Evolutionary conservation across 106 monocot genomes (phyloP).

Genomic region (Dioscorea alata): DNA sequence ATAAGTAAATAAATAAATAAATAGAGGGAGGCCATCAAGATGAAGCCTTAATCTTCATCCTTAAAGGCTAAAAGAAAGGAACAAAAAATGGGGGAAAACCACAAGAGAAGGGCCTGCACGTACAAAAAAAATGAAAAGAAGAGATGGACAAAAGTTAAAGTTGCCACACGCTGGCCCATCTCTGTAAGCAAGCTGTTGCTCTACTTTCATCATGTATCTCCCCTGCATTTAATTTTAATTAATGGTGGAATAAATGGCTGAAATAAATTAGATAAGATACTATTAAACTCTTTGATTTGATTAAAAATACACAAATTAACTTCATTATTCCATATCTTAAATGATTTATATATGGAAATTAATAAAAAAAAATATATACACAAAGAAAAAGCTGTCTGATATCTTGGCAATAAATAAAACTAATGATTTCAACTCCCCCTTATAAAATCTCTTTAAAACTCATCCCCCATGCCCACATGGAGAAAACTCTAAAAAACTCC

Average conservation of each 20-base stretch:
- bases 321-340: background rate
- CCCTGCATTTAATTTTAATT: background rate
- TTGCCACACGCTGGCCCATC: background rate
- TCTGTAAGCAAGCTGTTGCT: background rate
- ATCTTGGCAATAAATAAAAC: constrained; percentile 1
- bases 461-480: constrained; percentile 12
- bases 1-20: background rate
- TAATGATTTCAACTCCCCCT: constrained; percentile 8
- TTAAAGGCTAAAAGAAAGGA: background rate
- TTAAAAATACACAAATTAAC: background rate
- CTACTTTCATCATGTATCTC: background rate
- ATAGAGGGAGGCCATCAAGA: too few species aligned
- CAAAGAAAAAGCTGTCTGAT: too few species aligned
- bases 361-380: background rate
- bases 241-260: too few species aligned
- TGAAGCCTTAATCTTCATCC: too few species aligned
- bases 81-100: constrained; percentile 1
- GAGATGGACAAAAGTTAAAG: constrained; percentile 30
- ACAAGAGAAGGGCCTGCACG: too few species aligned
- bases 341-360: constrained; percentile 11
- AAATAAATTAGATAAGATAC: background rate
- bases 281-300: constrained; percentile 16
- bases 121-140: constrained; percentile 20
- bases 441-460: background rate
- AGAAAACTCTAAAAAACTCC: constrained; percentile 12